These are phyloP conservation scores for Rhinocladiella mackenziei DNA, from an alignment of 2,329 filamentous ascomycete genomes.

Conservation along the genomic window DNA sequence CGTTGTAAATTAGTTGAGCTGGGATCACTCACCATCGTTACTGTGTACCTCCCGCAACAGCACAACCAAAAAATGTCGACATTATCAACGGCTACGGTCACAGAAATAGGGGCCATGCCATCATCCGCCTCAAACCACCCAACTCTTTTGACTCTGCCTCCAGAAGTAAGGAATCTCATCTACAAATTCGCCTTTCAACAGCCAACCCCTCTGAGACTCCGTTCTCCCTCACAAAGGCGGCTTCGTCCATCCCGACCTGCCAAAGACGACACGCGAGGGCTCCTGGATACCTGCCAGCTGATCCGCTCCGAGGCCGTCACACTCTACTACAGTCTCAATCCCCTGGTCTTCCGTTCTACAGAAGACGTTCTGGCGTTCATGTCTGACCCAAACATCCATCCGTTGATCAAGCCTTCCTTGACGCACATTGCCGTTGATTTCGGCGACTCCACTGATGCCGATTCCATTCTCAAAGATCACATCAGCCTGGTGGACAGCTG, in stretches of 20 bases:
- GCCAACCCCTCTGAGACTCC: conserved; percentile 12
- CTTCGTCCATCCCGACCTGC: conserved; percentile 22
- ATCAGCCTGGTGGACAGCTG: conserved; percentile 23
- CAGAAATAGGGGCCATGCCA: no score
- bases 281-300: conserved; percentile 19
- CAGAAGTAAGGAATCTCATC: conserved; percentile 25
- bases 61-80: background rate
- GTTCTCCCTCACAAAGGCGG: conserved; percentile 21
- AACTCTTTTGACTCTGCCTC: conserved; percentile 21
- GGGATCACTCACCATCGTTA: no score
- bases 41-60: no score
- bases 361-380: conserved; percentile 21
- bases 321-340: conserved; percentile 24
- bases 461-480: conserved; percentile 24
- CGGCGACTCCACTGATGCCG: conserved; percentile 21
- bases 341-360: conserved; percentile 22
- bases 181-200: conserved; percentile 21
- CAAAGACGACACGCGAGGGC: conserved; percentile 21
- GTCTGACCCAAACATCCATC: conserved; percentile 19
- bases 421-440: conserved; percentile 24
- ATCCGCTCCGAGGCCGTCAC: conserved; percentile 22
- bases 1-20: no score
- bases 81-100: no score
- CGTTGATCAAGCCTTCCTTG: conserved; percentile 18
- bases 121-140: conserved; percentile 9